Conservation (phyloP, 1,139 yeast species). For the Magnusiomyces fungicola region DNA sequence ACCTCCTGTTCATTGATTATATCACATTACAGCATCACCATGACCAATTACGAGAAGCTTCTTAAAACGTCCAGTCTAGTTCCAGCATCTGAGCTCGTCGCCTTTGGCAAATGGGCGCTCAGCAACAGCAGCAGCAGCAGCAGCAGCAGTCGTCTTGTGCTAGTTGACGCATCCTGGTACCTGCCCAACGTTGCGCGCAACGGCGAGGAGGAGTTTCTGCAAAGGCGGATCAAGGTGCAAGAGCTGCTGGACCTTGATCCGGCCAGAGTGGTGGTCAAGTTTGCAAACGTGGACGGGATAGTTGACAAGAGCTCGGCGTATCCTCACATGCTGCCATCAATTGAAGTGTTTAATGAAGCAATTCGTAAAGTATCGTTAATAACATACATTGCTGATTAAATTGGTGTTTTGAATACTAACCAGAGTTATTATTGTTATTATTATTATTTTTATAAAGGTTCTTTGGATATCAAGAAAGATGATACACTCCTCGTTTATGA, state of each 20-base stretch:
- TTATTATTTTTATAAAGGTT: not conserved
- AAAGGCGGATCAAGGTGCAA: constrained; percentile 4
- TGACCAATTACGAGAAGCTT: not conserved
- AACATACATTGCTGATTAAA: not conserved
- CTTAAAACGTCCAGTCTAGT: not conserved
- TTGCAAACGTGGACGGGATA: constrained; percentile 71
- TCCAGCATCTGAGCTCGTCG: not conserved
- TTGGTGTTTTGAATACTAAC: not conserved
- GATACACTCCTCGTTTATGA: constrained; percentile 81
- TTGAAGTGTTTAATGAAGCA: constrained; percentile 45
- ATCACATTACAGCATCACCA: not conserved
- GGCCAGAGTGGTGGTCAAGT: constrained; percentile 40
- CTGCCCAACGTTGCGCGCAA: constrained; percentile 65
- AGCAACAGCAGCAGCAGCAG: not conserved
- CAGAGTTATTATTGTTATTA: not conserved
- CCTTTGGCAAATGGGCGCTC: not conserved
- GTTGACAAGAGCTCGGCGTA: constrained; percentile 51
- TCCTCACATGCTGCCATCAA: constrained; percentile 86
- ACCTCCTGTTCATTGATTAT: not conserved
- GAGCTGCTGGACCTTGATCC: constrained; percentile 49
- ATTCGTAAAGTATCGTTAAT: too few species aligned
- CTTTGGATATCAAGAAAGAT: constrained; percentile 12
- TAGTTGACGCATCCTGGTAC: constrained; percentile 90
- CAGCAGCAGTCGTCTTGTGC: constrained; percentile 21
- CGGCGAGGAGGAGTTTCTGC: constrained; percentile 36